Conservation (phyloP, 306 rosid genomes). For the Alnus glutinosa region DNA sequence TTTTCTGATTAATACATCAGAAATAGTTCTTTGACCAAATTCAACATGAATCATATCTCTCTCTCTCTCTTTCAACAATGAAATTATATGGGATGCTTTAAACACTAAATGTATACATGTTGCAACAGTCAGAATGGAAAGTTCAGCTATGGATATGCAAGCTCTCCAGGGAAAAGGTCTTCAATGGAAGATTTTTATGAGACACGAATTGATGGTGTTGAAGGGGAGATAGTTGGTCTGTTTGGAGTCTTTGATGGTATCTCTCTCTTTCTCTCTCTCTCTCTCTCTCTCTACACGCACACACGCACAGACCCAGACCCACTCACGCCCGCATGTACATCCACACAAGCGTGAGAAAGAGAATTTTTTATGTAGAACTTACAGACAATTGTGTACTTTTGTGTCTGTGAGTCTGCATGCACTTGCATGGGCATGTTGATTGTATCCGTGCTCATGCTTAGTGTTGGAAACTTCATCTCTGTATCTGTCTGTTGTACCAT, state of each 20-base stretch:
- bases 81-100: conserved; percentile 23
- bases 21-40: not conserved
- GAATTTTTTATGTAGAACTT: not conserved
- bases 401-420: conserved; percentile 7
- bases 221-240: conserved; percentile 89
- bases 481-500: not conserved
- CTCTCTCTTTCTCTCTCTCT: conserved; percentile 14
- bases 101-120: conserved; percentile 30
- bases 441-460: not conserved
- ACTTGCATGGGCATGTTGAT: not conserved
- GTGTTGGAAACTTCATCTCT: not conserved
- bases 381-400: not conserved
- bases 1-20: not conserved
- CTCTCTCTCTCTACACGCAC: not conserved
- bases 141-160: conserved; percentile 95
- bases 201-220: conserved; percentile 92
- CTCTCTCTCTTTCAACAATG: conserved; percentile 6
- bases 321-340: not conserved
- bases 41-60: not conserved
- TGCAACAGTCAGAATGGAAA: conserved; percentile 75
- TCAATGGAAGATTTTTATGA: conserved; percentile 97
- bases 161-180: conserved; percentile 90
- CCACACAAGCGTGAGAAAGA: not conserved
- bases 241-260: conserved; percentile 97
- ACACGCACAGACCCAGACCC: not conserved